These are phyloP conservation scores for Talaromyces sp. DNA, from an alignment of 2,329 filamentous ascomycete genomes.

Conservation along the genomic window DNA sequence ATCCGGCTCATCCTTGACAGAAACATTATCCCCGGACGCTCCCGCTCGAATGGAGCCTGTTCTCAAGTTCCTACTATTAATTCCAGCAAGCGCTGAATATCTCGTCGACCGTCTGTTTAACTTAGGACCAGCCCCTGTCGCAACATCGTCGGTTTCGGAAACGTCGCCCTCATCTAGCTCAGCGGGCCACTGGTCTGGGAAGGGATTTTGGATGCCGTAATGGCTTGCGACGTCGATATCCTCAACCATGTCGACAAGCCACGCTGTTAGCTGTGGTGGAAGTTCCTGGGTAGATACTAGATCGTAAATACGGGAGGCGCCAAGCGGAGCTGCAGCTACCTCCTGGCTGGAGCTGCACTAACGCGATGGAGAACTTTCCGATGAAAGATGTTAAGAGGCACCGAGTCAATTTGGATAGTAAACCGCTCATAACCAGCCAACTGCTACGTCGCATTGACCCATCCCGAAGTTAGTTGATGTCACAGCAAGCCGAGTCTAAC, in stretches of 20 bases:
- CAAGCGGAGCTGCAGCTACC: neutral
- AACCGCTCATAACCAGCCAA: neutral
- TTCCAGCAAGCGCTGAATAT: slow-evolving; percentile 79
- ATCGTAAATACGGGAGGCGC: neutral
- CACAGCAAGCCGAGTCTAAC: slow-evolving; percentile 12
- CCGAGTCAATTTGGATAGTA: too few relatives aligned
- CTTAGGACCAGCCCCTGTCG: slow-evolving; percentile 24
- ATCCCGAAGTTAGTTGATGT: slow-evolving; percentile 5
- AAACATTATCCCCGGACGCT: slow-evolving; percentile 66
- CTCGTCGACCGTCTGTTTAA: slow-evolving; percentile 60
- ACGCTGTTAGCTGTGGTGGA: neutral
- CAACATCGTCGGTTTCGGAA: slow-evolving; percentile 55
- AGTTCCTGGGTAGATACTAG: neutral
- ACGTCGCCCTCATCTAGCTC: slow-evolving; percentile 72
- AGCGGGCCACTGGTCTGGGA: slow-evolving; percentile 79
- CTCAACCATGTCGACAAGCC: slow-evolving; percentile 56
- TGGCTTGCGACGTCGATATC: slow-evolving; percentile 76
- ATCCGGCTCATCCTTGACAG: slow-evolving; percentile 89
- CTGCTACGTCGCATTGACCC: slow-evolving; percentile 9
- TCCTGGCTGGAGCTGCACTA: neutral
- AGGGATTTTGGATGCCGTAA: slow-evolving; percentile 77
- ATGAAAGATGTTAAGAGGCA: neutral
- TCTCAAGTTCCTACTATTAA: slow-evolving; percentile 65
- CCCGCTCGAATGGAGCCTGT: slow-evolving; percentile 66
- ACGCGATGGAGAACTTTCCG: neutral